These are phyloP conservation scores for Penicillium corylophilum DNA, from an alignment of 2,329 filamentous ascomycete species.

Conservation along the genomic window DNA sequence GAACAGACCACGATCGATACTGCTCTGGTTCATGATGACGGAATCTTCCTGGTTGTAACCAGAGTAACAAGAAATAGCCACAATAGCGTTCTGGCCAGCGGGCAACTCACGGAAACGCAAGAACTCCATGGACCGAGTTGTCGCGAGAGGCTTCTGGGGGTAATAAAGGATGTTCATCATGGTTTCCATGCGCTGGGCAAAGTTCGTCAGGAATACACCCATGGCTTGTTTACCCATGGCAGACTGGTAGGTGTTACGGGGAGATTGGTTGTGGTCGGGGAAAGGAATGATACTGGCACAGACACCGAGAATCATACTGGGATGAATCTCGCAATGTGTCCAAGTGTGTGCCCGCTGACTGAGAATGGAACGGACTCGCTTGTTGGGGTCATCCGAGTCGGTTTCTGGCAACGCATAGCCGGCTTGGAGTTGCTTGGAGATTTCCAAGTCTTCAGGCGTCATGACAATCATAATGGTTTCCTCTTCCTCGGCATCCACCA, in stretches of 20 bases:
- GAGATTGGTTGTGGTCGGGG: constrained; percentile 96
- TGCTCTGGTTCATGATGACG: constrained; percentile 99
- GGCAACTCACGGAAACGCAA: constrained; percentile 96
- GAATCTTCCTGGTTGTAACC: constrained; percentile 99
- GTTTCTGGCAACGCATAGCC: constrained; percentile 62
- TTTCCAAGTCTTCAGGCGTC: constrained; percentile 92
- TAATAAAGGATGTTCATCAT: constrained; percentile 99
- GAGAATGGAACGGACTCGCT: constrained; percentile 81
- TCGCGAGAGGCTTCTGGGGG: constrained; percentile 94
- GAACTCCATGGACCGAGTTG: constrained; percentile 97
- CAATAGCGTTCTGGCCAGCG: constrained; percentile 96
- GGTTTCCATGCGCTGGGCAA: constrained; percentile 94
- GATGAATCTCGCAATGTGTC: constrained; percentile 98
- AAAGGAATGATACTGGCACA: constrained; percentile 99
- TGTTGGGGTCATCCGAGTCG: constrained; percentile 71
- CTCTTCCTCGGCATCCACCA: constrained; percentile 96
- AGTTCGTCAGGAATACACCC: constrained; percentile 98
- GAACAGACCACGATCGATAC: constrained; percentile 96
- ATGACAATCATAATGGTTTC: constrained; percentile 99
- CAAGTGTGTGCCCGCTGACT: constrained; percentile 88
- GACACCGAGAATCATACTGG: constrained; percentile 97
- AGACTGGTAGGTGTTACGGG: constrained; percentile 98
- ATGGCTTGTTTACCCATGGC: constrained; percentile 99
- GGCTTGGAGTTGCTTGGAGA: constrained; percentile 67
- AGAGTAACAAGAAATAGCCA: constrained; percentile 95